Evolutionary conservation across 139 green algal genomes (phyloP).

Genomic region (Micractinium conductrix): DNA sequence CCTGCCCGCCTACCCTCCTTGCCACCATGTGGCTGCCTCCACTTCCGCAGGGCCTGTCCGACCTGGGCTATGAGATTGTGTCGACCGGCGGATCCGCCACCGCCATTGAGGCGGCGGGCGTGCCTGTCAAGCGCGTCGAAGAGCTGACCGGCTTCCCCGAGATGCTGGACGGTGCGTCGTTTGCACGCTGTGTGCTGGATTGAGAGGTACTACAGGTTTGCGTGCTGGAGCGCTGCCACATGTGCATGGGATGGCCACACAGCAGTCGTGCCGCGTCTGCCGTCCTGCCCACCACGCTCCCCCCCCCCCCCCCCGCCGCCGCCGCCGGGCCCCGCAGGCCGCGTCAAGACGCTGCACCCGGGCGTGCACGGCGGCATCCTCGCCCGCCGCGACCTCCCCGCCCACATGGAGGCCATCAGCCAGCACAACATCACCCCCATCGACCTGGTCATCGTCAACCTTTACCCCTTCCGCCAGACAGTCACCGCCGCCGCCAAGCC

Average conservation of each 20-base stretch:
- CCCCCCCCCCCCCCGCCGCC: no score
- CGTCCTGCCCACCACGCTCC: not conserved
- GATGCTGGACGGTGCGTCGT: slow-evolving; percentile 91
- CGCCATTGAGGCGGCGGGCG: slow-evolving; percentile 78
- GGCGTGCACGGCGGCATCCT: slow-evolving; percentile 98
- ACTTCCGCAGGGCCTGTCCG: slow-evolving; percentile 72
- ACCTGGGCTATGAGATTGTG: slow-evolving; percentile 91
- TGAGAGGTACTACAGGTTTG: no score
- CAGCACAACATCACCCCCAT: slow-evolving; percentile 90
- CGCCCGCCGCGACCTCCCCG: slow-evolving; percentile 77
- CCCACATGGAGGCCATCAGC: slow-evolving; percentile 88
- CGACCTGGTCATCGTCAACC: slow-evolving; percentile 97
- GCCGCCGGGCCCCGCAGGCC: slow-evolving; percentile 68
- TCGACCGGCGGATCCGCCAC: slow-evolving; percentile 94
- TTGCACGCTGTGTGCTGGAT: not conserved
- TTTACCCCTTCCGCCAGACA: slow-evolving; percentile 98
- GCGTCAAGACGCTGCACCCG: slow-evolving; percentile 99
- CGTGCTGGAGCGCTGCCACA: no score
- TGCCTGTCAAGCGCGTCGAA: slow-evolving; percentile 89
- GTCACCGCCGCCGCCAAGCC: slow-evolving; percentile 74
- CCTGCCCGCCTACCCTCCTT: not conserved
- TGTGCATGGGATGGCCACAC: not conserved
- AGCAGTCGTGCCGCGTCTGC: not conserved
- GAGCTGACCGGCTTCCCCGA: slow-evolving; percentile 97
- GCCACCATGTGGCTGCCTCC: not conserved